Base-by-base conservation (phyloP, 176 grass and related monocot species). In the Metroxylon sagu region DNA sequence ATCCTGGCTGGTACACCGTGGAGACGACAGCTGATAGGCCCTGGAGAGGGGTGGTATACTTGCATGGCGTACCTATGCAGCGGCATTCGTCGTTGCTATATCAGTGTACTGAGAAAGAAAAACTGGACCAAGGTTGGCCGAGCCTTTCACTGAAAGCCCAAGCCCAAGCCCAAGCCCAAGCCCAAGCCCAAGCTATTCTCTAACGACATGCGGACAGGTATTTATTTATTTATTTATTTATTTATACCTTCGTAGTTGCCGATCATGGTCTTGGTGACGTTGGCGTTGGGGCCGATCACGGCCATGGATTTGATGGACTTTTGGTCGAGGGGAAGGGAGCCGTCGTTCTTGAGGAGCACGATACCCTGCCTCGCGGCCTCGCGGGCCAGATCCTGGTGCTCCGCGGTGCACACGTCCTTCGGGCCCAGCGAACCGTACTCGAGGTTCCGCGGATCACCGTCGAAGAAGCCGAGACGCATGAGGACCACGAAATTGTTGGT, bases 201-300 rank as follows among this genome's bases (percentile, higher is more conserved):
- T n/a, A n/a, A n/a, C n/a, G n/a, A n/a, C n/a, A n/a, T n/a, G n/a
- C n/a, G n/a, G n/a, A n/a, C n/a, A n/a, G n/a, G n/a, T n/a, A n/a
- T n/a, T n/a, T n/a, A n/a, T n/a, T n/a, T 23, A 23, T 23, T 23
- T 23, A 23, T 23, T 23, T 23, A 23, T 43, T 14, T 39, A 39
- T 10, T 2, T 12, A 12, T 57, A 87, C 87, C 93, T 80, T 88
- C 82, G 61, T 98, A 98, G 71, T 98, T 98, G 50, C 93, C 93
- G 26, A 98, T 91, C 93, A 98, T 98, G 69, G 84, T 85, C 67
- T 74, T 71, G 78, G 84, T 98, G 72, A 82, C 93, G 26, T 92
- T 92, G 48, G 87, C 93, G 14, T 98, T 85, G n/a, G 93, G 93
- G 26, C 93, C 93, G 52, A 98, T 92, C 18, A 98, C 77, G 16